phyloP scores from a whole-genome alignment of 1,139 yeast genomes.

The Diutina ranongensis region DNA sequence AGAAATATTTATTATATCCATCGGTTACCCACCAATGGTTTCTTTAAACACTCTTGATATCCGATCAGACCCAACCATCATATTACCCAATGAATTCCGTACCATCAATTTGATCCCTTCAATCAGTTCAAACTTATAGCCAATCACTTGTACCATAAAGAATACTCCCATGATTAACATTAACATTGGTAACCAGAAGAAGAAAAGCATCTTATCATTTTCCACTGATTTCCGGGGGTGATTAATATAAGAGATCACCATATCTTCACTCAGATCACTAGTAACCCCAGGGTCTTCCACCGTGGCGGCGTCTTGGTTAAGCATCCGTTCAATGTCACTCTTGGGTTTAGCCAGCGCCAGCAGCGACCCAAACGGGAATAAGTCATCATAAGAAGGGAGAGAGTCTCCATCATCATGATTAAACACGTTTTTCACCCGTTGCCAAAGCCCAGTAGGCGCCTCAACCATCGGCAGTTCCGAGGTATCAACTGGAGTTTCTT shows the following conservation, averaged over 20 bases:
- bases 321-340: constrained; percentile 23
- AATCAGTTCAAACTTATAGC: constrained; percentile 30
- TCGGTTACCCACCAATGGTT: neutral
- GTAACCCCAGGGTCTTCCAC: constrained; percentile 20
- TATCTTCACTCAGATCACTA: constrained; percentile 41
- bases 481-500: constrained; percentile 6
- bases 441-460: constrained; percentile 37
- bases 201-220: constrained; percentile 76
- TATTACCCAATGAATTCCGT: constrained; percentile 44
- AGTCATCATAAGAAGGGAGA: constrained; percentile 71
- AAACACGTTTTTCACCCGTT: constrained; percentile 50
- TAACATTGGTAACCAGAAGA: constrained; percentile 79
- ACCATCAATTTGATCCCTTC: constrained; percentile 34
- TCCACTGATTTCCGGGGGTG: constrained; percentile 55
- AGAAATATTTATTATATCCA: no score
- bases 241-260: constrained; percentile 43
- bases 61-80: constrained; percentile 62
- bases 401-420: constrained; percentile 30
- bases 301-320: constrained; percentile 14
- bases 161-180: constrained; percentile 40
- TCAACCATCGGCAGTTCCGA: neutral
- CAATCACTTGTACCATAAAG: constrained; percentile 39
- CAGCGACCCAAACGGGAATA: constrained; percentile 55
- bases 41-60: constrained; percentile 39
- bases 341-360: constrained; percentile 21